Conservation (phyloP, 345 rosid genomes). For the Lumnitzera littorea region DNA sequence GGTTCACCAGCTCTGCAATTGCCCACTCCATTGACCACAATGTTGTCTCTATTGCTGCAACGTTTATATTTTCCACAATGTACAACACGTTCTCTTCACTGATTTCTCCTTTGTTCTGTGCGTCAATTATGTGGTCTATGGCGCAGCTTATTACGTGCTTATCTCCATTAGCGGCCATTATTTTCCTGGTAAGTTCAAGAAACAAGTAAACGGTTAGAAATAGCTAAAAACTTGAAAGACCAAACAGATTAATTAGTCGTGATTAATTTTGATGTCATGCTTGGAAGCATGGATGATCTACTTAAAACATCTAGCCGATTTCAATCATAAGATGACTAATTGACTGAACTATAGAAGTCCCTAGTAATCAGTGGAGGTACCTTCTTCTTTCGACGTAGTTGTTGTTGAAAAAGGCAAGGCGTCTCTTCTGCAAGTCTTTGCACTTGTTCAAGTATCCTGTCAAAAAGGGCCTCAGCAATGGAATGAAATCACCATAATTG, state of each 20-base stretch:
- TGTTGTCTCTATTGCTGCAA: constrained; percentile 66
- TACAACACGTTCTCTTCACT: constrained; percentile 53
- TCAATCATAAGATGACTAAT: too few species aligned
- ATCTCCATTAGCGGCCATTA: constrained; percentile 43
- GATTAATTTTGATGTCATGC: too few species aligned
- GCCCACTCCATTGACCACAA: constrained; percentile 77
- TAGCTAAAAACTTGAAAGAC: too few species aligned
- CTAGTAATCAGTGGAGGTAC: constrained; percentile 3
- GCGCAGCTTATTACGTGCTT: constrained; percentile 44
- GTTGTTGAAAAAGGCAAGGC: constrained; percentile 52
- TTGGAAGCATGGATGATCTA: too few species aligned
- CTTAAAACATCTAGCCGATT: too few species aligned
- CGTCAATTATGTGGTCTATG: constrained; percentile 52
- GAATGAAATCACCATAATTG: constrained; percentile 64
- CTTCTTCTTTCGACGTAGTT: constrained; percentile 37
- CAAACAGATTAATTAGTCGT: too few species aligned
- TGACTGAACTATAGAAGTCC: not conserved
- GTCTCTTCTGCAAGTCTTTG: constrained; percentile 45
- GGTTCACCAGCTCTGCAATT: constrained; percentile 55
- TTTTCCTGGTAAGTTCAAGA: constrained; percentile 20
- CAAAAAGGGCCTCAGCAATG: constrained; percentile 48
- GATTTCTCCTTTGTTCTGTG: constrained; percentile 51
- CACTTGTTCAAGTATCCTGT: constrained; percentile 53
- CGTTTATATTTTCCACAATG: constrained; percentile 64
- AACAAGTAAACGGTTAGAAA: too few species aligned